Evolutionary conservation across 2,329 filamentous ascomycete genomes (phyloP), one percentile per base, ranked within the genome.

Genomic region (Colletotrichum sp.): DNA sequence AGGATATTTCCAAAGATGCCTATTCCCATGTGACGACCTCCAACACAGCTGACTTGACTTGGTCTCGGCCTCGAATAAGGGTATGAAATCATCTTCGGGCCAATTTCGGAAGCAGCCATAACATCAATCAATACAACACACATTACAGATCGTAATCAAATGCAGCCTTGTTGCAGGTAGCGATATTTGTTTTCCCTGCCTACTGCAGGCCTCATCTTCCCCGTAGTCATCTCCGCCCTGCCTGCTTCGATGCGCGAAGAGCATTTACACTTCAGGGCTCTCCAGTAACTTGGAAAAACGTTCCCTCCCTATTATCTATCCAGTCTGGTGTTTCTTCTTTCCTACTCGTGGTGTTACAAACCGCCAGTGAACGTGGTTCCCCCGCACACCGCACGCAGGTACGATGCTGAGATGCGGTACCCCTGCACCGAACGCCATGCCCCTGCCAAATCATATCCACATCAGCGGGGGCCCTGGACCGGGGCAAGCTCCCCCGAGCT

Each of bases 401-500:
- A 72, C 69, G 36, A 48, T 60, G 27, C 36, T 32, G 11, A 48
- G 19, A 28, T 57, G n/a, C 15, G 63, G 4, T 22, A 61, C 25
- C 72, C 72, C 55, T 75, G 72, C 39, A 67, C n/a, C 28, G 16
- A 8, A 39, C 19, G 12, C 19, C 12, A 12, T 5, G 32, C 63
- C 69, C 69, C 30, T 57, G 55, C 36, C 22, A 71, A 16, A 27
- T 30, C 30, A 59, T 55, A 15, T 25, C 34, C 34, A 61, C 27
- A 25, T 22, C 15, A 36, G n/a, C 44, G 32, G 39, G 52, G 48
- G 44, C 36, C 22, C 15, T 59, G n/a, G 73, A 52, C 70, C 73
- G 63, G 70, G 70, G 73, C 27, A 73, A 75, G 73, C 64, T 69
- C 59, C 19, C 73, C 73, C 28, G 70, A 74, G 70, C 70, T 73